These are phyloP conservation scores for Plasmodium ovale DNA, from an alignment of 169 alveolate genomes.

Conservation along the genomic window DNA sequence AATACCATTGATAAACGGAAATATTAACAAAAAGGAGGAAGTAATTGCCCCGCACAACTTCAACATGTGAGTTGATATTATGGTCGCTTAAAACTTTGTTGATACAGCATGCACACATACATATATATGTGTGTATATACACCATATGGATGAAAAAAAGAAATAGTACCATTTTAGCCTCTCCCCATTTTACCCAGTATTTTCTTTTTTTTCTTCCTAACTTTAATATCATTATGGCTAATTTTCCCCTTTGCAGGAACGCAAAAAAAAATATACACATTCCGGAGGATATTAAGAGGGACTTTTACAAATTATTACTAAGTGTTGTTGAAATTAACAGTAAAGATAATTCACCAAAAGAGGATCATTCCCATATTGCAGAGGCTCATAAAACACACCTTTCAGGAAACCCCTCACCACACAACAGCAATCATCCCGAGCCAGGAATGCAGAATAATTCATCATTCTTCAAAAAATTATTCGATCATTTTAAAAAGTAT, in stretches of 20 bases:
- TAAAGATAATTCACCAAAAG: conserved; percentile 5
- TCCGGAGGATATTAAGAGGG: conserved; percentile 61
- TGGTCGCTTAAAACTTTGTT: neutral
- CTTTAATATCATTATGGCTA: neutral
- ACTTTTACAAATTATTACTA: conserved; percentile 44
- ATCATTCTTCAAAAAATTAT: conserved; percentile 27
- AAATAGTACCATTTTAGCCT: neutral
- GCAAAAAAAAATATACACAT: conserved; percentile 50
- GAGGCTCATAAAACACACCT: conserved; percentile 6
- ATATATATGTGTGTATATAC: neutral
- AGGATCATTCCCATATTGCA: conserved; percentile 1
- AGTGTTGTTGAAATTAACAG: conserved; percentile 36
- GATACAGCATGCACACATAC: neutral
- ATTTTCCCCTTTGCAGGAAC: conserved; percentile 17
- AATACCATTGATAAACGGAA: neutral
- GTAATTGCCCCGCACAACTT: neutral
- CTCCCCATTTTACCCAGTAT: neutral
- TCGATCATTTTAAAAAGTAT: conserved; percentile 33
- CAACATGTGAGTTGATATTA: conserved; percentile 19
- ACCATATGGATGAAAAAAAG: neutral
- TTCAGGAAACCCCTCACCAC: conserved; percentile 13
- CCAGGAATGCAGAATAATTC: conserved; percentile 14
- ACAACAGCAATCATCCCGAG: neutral
- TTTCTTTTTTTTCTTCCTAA: neutral
- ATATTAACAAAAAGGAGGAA: conserved; percentile 11